Evolutionary conservation across 305 asterid species (phyloP).

Genomic region (Andrographis paniculata): DNA sequence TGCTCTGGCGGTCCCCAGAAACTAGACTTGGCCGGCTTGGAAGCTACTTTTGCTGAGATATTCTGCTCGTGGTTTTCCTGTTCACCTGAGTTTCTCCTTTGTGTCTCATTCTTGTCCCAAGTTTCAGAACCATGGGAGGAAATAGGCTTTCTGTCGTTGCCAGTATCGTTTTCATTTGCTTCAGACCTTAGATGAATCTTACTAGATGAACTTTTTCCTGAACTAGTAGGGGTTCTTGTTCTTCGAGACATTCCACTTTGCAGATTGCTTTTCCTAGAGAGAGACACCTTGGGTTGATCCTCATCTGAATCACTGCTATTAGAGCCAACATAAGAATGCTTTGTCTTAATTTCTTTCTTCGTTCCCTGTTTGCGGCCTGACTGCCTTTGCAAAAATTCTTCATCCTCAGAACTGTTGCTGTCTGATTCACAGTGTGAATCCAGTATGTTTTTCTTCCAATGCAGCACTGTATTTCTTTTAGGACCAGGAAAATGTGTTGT

Average conservation of each 20-base stretch:
- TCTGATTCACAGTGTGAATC: slow-evolving; percentile 25
- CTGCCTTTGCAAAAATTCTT: slow-evolving; percentile 23
- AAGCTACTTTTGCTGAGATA: slow-evolving; percentile 22
- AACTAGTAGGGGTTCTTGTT: slow-evolving; percentile 43
- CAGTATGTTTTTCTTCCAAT: slow-evolving; percentile 21
- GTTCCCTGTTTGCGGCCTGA: slow-evolving; percentile 17
- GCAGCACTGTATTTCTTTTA: slow-evolving; percentile 7
- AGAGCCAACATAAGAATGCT: slow-evolving; percentile 28
- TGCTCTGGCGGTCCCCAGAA: slow-evolving; percentile 26
- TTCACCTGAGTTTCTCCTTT: slow-evolving; percentile 20
- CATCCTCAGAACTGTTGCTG: slow-evolving; percentile 42
- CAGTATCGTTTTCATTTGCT: slow-evolving; percentile 24
- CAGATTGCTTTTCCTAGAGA: slow-evolving; percentile 25
- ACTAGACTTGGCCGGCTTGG: slow-evolving; percentile 26
- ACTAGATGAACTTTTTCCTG: slow-evolving; percentile 20
- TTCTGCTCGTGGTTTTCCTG: slow-evolving; percentile 22
- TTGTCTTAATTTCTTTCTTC: slow-evolving; percentile 19
- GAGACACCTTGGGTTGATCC: slow-evolving; percentile 29
- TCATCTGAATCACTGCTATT: slow-evolving; percentile 48
- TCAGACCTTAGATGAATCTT: slow-evolving; percentile 23
- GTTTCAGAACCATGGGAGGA: slow-evolving; percentile 20
- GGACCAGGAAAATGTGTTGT: slow-evolving; percentile 21
- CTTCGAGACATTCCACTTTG: slow-evolving; percentile 53
- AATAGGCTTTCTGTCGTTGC: slow-evolving; percentile 20
- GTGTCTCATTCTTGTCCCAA: slow-evolving; percentile 13